Base-by-base conservation (phyloP, 2,329 filamentous ascomycete genomes). In the Truncatella angustata region DNA sequence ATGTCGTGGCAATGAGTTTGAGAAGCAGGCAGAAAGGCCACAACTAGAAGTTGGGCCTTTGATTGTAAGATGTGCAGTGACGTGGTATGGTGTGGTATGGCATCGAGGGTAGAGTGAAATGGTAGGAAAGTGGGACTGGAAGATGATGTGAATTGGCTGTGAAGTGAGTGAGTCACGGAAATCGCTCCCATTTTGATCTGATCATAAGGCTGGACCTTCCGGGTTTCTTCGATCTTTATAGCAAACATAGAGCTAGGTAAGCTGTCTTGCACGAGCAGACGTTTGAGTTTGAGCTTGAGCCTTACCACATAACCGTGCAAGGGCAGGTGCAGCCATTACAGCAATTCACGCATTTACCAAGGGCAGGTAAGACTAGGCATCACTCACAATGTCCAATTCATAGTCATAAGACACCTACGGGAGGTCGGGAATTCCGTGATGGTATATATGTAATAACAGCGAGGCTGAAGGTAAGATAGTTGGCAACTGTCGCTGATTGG, bases 341-440 rank as follows among this genome's bases (percentile, higher is more conserved):
- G 14, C 18, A 20, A 20, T 10, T 9, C 16, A n/a, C 16, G n/a
- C 14, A 39, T 16, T 39, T 20, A 39, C 36, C n/a, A 24, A 9
- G 10, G 40, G 40, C 40, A 43, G 21, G 40, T 21, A 26, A 43
- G 16, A 23, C 21, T 43, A 43, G 40, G 40, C 40, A 43, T 43
- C 40, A 43, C 40, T 43, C 20, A 43, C 40, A n/a, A 16, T 43
- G 12, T 43, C 21, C 10, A 14, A 9, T 5, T 21, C 40, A 43
- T 43, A 43, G 40, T 43, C 40, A 43, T 10, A 43, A 43, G 16
- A 11, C 40, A 9, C 20, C 16, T 20, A 14, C n/a, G 18, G 20
- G 21, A 21, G 12, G 16, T 20, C 14, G 6, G 40, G 18, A 10
- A n/a, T 26, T 23, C 20, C n/a, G 40, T 9, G 20, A 43, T n/a